Base-by-base conservation (phyloP, 2,329 filamentous ascomycete species). In the Alternaria rosae region DNA sequence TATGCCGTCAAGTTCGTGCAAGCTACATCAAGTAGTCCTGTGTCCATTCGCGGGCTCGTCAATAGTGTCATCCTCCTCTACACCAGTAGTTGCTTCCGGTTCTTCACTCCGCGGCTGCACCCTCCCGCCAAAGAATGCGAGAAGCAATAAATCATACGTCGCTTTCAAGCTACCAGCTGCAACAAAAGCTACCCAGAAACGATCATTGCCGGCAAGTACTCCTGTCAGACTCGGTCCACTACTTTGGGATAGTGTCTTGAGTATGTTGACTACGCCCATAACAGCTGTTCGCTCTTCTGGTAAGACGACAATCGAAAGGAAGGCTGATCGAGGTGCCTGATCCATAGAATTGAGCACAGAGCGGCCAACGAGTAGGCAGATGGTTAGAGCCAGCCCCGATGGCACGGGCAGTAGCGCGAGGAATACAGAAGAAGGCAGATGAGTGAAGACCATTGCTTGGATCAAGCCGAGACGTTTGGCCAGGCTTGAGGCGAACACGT, bases 381-480 rank as follows among this genome's bases (percentile, higher is more conserved):
- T 73, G 1, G 77, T 78, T 11, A 71, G 64, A 6, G 67, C 54
- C 6, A 78, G 66, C 1, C 64, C 59, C 0, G 67, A 50, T 6
- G 76, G 73, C 3, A 70, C 52, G 9, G 75, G 74, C 6, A 80
- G 65, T 13, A 78, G 59, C 2, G 65, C 74, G 2, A 80, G 73
- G 53, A 79, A 79, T 15, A 80, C 57, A 1, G 76, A 76, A 41
- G 68, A 71, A 10, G 78, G 78, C 2, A 80, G 64, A 65, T 80
- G 78, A 1, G 78, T 80, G 41, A 65, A 62, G 4, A 79, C 76
- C 79, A 81, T 81, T 15, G 75, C 76, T 63, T 82, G 82, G 32
- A 88, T 81, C 42, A 85, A 81, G 15, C 86, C 84, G 48, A 88
- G 82, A 60, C 89, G 87, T 66, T 89, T 88, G 45, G 92, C 85